Evolutionary conservation across 2,329 filamentous ascomycete genomes (phyloP), one percentile per base, ranked within the genome.

Genomic region (Colletotrichum cuscutae): DNA sequence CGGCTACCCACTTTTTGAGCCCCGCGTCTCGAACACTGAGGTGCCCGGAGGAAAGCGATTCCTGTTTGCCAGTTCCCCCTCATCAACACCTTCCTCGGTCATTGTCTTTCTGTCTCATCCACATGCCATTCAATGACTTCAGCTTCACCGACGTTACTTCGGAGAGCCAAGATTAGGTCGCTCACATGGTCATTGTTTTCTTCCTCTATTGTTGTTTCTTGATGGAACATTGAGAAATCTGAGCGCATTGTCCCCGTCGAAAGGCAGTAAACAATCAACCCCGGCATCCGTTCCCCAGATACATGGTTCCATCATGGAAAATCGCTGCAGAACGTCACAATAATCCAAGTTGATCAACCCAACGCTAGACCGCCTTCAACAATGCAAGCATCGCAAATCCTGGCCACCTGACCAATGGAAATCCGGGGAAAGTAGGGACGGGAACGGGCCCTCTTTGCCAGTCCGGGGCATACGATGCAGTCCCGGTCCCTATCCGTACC

Each of bases 281-380:
- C 59, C 70, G 65, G 59, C 65, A 70, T 62, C 59, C 58, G 65
- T 64, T 72, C 65, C 65, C 70, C 70, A 72, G 70, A 70, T 60
- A 72, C 65, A 24, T 30, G 60, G 65, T 49, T 64, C 59, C 65
- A 72, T 68, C 65, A 46, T 58, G 65, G 57, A 24, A 26, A 68
- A 30, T 42, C 49, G 26, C 68, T 56, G 68, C 68, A 67, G 46
- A 32, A 54, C 56, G 52, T 22, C 53, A 58, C 42, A 57, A 58
- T 24, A 53, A 53, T 56, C 22, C 57, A 52, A 52, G 30, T 26
- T 42, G 46, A 46, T 37, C 26, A 49, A 52, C 12, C 53, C n/a
- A 26, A n/a, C 65, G 15, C 26, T 54, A 69, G 24, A 15, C 52
- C 37, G 8, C 26, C 22, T 8, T 53, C 26, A 13, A n/a, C 11